Base-by-base conservation (phyloP, 2,329 filamentous ascomycete species). In the Curvularia eragrostidis region DNA sequence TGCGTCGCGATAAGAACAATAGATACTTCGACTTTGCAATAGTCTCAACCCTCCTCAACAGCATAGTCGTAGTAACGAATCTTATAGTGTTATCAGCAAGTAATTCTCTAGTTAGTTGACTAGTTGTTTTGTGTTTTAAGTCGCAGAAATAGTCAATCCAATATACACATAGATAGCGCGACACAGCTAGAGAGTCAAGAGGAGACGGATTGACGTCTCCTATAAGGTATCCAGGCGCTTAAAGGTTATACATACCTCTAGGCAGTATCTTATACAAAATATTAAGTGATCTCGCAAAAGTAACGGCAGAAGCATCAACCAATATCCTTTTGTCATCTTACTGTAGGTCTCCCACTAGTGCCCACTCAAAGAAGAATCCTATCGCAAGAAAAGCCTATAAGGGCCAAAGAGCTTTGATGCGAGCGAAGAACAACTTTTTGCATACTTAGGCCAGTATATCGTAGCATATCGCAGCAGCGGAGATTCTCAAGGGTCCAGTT, bases 101-200 rank as follows among this genome's bases (percentile, higher is more conserved):
- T 34, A 34, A 34, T 13, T 34, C 30, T 13, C 9, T 34, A 2
- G 61, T 38, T 3, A 67, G n/a, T n/a, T n/a, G n/a, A n/a, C n/a
- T n/a, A n/a, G n/a, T n/a, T n/a, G n/a, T n/a, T n/a, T n/a, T 36
- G 34, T 2, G 23, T 3, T 54, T 49, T 39, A 18, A 62, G 36
- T 65, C 66, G 50, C 56, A 69, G n/a, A 77, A 58, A 62, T 77
- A 72, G n/a, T n/a, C n/a, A n/a, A n/a, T n/a, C n/a, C n/a, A n/a
- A n/a, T n/a, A n/a, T n/a, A n/a, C n/a, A n/a, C 70, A 76, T 7
- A 70, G 66, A 46, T 66, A 68, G 38, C 61, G 63, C 26, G 68
- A 48, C 7, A 65, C 15, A 1, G 64, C 60, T 48, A 75, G 52
- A 51, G 64, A 62, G 63, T 74, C 63, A 52, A 65, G 57, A 54